phyloP scores from a whole-genome alignment of 306 rosid genomes.

The Prinsepia uniflora region DNA sequence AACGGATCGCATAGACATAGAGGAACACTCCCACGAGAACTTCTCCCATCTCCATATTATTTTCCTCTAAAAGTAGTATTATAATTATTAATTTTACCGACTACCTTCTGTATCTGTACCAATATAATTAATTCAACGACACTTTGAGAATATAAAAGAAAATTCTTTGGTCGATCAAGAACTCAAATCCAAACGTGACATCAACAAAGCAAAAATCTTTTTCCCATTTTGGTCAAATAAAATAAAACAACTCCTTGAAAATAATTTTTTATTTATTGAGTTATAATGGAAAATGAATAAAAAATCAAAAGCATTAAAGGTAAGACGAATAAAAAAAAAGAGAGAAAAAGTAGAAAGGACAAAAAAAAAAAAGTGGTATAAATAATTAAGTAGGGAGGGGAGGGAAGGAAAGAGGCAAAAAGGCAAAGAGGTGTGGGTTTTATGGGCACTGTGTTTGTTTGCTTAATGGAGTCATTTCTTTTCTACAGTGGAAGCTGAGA shows the following conservation, averaged over 20 bases:
- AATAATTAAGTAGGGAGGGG: not conserved
- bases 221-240: too few species aligned
- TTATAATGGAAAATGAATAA: too few species aligned
- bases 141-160: too few species aligned
- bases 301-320: slow-evolving; percentile 1
- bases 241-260: too few species aligned
- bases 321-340: slow-evolving; percentile 21
- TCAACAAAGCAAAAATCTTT: too few species aligned
- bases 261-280: too few species aligned
- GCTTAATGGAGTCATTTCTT: slow-evolving; percentile 30
- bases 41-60: too few species aligned
- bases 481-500: not conserved
- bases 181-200: too few species aligned
- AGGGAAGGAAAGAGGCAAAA: not conserved
- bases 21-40: too few species aligned
- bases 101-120: not conserved
- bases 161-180: too few species aligned
- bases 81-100: too few species aligned
- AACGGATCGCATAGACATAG: not conserved
- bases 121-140: too few species aligned
- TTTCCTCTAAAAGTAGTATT: not conserved
- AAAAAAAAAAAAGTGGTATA: not conserved
- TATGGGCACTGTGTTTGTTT: slow-evolving; percentile 11
- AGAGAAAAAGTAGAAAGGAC: not conserved
- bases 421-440: not conserved